Conservation (phyloP, 768 basidiomycete species). For the Tricholoma flavovirens region DNA sequence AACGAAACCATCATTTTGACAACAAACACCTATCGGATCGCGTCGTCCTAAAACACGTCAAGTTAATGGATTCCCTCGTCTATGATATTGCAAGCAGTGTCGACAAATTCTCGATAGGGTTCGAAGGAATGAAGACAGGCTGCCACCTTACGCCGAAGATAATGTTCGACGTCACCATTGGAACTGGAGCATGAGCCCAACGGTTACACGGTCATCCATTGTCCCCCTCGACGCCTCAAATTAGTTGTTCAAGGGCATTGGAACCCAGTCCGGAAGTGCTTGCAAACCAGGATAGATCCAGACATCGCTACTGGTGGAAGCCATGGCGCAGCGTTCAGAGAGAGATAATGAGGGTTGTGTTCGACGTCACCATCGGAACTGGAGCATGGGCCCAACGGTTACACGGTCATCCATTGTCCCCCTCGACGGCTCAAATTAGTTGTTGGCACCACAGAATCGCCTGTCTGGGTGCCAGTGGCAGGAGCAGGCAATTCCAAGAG, state of each 20-base stretch:
- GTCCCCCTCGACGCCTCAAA: no score
- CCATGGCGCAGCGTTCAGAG: not conserved
- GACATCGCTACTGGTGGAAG: not conserved
- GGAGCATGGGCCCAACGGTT: no score
- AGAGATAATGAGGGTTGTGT: no score
- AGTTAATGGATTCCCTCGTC: not conserved
- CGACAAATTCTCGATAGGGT: not conserved
- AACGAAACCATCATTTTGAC: not conserved
- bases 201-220: no score
- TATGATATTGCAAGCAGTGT: not conserved
- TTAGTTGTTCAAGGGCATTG: not conserved
- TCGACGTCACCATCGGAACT: no score
- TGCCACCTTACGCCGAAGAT: no score
- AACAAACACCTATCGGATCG: not conserved
- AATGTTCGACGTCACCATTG: no score
- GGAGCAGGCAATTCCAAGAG: not conserved
- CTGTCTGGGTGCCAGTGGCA: not conserved
- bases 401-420: no score
- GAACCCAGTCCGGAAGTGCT: not conserved
- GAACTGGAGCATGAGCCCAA: no score
- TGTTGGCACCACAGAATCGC: conserved; percentile 2
- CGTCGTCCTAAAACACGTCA: not conserved
- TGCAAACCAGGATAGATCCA: not conserved
- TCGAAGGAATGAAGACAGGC: not conserved
- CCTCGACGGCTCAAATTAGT: not conserved